phyloP scores from a whole-genome alignment of 345 rosid genomes.

The Rhodamnia argentea region DNA sequence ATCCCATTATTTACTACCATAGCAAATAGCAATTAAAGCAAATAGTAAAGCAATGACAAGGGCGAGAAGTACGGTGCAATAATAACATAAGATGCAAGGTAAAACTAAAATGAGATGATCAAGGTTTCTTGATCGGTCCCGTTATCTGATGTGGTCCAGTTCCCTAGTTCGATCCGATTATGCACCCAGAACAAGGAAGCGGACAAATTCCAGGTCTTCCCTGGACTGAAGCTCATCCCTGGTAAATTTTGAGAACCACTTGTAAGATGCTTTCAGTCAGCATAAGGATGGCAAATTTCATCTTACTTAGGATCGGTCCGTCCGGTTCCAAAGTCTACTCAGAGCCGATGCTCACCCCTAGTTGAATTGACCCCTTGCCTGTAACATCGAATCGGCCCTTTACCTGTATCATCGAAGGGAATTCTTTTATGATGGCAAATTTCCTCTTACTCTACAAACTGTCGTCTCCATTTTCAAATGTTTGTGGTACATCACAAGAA shows the following conservation, averaged over 20 bases:
- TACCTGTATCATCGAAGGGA: background rate
- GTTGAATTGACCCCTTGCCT: background rate
- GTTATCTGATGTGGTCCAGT: background rate
- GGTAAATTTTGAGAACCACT: background rate
- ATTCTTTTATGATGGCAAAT: background rate
- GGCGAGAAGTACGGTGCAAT: background rate
- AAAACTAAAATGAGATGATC: background rate
- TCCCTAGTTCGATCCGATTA: accelerated
- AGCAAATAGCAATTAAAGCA: background rate
- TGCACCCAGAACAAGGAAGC: background rate
- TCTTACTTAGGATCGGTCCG: background rate
- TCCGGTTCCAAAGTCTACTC: background rate
- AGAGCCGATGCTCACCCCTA: background rate
- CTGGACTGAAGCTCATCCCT: accelerated
- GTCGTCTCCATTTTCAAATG: too few species aligned
- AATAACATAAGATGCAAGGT: background rate
- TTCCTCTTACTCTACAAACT: background rate
- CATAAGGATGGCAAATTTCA: background rate
- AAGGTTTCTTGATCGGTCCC: accelerated
- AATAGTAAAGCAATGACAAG: background rate
- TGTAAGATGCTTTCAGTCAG: too few species aligned
- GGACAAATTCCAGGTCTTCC: background rate
- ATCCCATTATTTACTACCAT: background rate
- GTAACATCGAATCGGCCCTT: too few species aligned
- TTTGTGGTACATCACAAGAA: background rate